Evolutionary conservation across 306 rosid genomes (phyloP).

Genomic region (Quercus bicolor): DNA sequence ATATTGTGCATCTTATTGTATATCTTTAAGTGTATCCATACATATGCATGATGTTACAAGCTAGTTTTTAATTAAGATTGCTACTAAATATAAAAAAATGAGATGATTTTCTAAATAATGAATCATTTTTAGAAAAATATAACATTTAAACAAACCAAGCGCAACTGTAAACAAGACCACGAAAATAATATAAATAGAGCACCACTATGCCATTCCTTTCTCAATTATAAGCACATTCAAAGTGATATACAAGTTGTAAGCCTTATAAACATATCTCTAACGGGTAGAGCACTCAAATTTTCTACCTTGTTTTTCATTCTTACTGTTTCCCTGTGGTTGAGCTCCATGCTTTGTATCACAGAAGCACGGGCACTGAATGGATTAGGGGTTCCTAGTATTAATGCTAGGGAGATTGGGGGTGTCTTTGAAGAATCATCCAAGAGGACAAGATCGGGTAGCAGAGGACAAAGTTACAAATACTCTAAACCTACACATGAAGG

Average conservation of each 20-base stretch:
- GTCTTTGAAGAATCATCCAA: slow-evolving; percentile 8
- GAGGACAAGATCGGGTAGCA: not conserved
- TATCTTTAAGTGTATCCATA: too few species aligned
- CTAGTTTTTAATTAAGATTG: too few species aligned
- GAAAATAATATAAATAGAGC: slow-evolving; percentile 28
- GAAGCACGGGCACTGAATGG: slow-evolving; percentile 34
- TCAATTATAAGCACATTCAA: not conserved
- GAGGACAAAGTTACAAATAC: slow-evolving; percentile 8
- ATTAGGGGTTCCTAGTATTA: not conserved
- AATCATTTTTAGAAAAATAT: too few species aligned
- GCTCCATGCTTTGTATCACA: not conserved
- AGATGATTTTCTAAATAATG: too few species aligned
- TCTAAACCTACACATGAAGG: not conserved
- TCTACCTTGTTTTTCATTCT: slow-evolving; percentile 12
- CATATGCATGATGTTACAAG: too few species aligned
- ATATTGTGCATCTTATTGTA: too few species aligned
- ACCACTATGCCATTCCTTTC: slow-evolving; percentile 12
- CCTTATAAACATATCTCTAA: not conserved
- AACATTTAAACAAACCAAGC: too few species aligned
- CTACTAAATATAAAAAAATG: too few species aligned
- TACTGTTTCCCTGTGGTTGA: slow-evolving; percentile 11
- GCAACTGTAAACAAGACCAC: not conserved
- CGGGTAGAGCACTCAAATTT: slow-evolving; percentile 29
- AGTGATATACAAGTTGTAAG: not conserved
- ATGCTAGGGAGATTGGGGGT: not conserved